Evolutionary conservation across 441 rosid genomes (phyloP), one percentile per base, ranked within the genome.

Genomic region (Metrosideros polymorpha): DNA sequence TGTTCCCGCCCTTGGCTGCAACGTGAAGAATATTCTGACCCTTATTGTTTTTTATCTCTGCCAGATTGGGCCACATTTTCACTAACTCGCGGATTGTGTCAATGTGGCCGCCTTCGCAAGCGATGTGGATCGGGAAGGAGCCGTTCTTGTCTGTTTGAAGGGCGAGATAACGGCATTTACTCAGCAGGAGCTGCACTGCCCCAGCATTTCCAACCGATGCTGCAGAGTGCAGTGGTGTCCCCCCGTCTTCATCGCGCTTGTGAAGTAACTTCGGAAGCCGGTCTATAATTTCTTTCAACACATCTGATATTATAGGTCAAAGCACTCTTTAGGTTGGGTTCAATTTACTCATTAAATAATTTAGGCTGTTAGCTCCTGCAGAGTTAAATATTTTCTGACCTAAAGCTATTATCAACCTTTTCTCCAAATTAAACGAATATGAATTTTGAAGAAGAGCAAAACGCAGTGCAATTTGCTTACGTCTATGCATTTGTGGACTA

Each of bases 261-360:
- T 18, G 25, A 0, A 63, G 76, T 18, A 63, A 32, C 76, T 32
- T 8, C 25, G 76, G 76, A 2, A 63, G 25, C 43, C 0, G 2
- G 9, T 9, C 2, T 32, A 63, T 4, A 2, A 32, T 18, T 18
- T 0, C 42, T 61, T 7, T 0, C 76, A 63, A 0, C 0, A 63
- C 0, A 30, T 0, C 76, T 63, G 76, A 61, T 0, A 2, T 4
- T 4, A 17, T 17, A 32, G 43, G 39, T 3, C 39, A 15, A 1
- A 14, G 39, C 2, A 59, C 0, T 3, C 0, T 59, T 61, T 30
- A 30, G 39, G 42, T 30, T 0, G 12, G 75, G 24, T 32, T 25
- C 12, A 63, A 63, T 18, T 32, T 1, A 61, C 75, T 61, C 1
- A 0, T 61, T 0, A 61, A 0, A 30, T 30, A 1, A 61, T 0